These are phyloP conservation scores for Davidsoniella eucalypti DNA, from an alignment of 2,329 filamentous ascomycete species.

Conservation along the genomic window DNA sequence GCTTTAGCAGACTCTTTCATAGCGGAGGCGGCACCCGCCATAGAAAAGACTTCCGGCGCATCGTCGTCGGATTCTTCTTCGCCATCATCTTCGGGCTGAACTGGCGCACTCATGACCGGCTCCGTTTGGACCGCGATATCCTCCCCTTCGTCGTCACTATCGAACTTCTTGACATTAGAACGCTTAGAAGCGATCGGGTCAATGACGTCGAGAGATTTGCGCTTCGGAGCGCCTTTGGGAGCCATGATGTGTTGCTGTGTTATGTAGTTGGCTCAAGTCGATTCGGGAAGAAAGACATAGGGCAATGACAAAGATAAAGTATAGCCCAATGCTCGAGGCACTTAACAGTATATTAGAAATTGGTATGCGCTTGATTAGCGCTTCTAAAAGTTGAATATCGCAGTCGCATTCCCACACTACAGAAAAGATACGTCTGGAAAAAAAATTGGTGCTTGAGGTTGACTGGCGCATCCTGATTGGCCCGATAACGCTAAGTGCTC, in stretches of 20 bases:
- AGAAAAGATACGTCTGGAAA: too few relatives aligned
- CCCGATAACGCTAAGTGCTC: too few relatives aligned
- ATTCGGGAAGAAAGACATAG: too few relatives aligned
- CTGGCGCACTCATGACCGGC: background rate
- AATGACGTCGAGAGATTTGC: constrained; percentile 8
- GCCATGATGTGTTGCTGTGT: background rate
- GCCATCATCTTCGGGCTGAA: background rate
- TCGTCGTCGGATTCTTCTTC: constrained; percentile 34
- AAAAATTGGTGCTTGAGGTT: too few relatives aligned
- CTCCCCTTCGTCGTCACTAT: constrained; percentile 10
- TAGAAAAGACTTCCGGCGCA: constrained; percentile 43
- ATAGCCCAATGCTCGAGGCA: too few relatives aligned
- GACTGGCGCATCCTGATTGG: too few relatives aligned
- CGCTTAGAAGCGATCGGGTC: background rate
- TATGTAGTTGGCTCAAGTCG: background rate
- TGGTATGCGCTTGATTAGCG: too few relatives aligned
- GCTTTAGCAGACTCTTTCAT: constrained; percentile 29
- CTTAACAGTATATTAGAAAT: too few relatives aligned
- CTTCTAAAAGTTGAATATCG: too few relatives aligned
- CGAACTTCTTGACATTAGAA: constrained; percentile 9
- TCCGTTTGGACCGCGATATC: background rate
- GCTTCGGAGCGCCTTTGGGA: constrained; percentile 11
- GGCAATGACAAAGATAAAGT: too few relatives aligned
- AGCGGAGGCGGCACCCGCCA: constrained; percentile 29
- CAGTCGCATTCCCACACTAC: too few relatives aligned